Percentiles rank a stretch among this genome's conserved stretches.
Evolutionary conservation across 768 basidiomycete species (phyloP).

Genomic region (Mycena albidolilacea): DNA sequence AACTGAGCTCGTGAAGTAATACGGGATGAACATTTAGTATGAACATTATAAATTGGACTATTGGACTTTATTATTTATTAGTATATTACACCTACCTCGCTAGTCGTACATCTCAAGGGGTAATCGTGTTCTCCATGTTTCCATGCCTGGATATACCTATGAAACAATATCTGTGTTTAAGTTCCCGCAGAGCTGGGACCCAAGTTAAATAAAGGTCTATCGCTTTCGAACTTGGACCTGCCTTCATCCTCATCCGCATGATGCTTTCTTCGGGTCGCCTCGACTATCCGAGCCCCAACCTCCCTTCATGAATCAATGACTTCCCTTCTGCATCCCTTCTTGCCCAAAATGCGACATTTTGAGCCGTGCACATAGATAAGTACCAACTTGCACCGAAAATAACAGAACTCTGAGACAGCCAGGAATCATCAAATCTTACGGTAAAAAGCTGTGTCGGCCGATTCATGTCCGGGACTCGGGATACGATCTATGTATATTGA

Average conservation of each 20-base stretch:
- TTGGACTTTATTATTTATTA: conserved; percentile 32
- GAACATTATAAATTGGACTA: conserved; percentile 28
- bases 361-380: too few relatives aligned
- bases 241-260: conserved; percentile 19
- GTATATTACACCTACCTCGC: conserved; percentile 23
- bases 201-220: conserved; percentile 21
- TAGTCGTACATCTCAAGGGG: conserved; percentile 26
- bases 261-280: conserved; percentile 21
- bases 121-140: conserved; percentile 31
- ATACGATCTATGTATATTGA: too few relatives aligned
- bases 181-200: conserved; percentile 21
- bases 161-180: conserved; percentile 19
- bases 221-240: conserved; percentile 23
- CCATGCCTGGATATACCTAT: conserved; percentile 16
- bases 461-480: too few relatives aligned
- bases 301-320: conserved; percentile 21
- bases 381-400: too few relatives aligned
- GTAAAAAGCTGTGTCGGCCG: too few relatives aligned
- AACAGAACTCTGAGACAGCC: too few relatives aligned
- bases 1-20: conserved; percentile 24
- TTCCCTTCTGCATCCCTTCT: too few relatives aligned
- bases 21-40: conserved; percentile 25
- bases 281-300: conserved; percentile 11
- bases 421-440: too few relatives aligned
- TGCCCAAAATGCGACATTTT: too few relatives aligned